phyloP scores from a whole-genome alignment of 768 basidiomycete genomes.

The Suillus weaverae region DNA sequence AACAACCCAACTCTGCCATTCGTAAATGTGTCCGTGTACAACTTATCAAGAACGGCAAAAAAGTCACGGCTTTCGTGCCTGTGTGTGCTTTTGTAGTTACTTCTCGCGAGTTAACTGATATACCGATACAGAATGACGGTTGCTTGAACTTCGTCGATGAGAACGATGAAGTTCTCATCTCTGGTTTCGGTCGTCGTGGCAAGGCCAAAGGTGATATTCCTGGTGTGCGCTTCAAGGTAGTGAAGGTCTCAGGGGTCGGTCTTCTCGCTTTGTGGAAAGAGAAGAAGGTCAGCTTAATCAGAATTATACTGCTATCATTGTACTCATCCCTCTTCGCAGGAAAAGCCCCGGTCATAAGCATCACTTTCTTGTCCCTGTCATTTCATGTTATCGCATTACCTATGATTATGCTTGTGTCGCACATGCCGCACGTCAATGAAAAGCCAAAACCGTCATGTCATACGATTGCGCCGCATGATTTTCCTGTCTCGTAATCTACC shows the following conservation, averaged over 20 bases:
- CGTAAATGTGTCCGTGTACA: conserved; percentile 99
- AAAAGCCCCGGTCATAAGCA: conserved; percentile 68
- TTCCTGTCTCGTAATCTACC: not conserved
- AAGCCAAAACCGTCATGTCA: not conserved
- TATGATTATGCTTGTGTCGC: conserved; percentile 32
- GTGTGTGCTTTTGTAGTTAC: conserved; percentile 47
- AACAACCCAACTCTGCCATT: conserved; percentile 99
- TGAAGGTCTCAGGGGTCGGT: conserved; percentile 99
- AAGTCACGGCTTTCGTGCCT: conserved; percentile 99
- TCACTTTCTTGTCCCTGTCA: conserved; percentile 5
- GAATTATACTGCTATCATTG: not conserved
- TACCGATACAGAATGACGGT: conserved; percentile 75
- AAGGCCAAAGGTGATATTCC: conserved; percentile 99
- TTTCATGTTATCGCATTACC: conserved; percentile 12
- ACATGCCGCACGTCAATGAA: conserved; percentile 23
- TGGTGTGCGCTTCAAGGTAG: conserved; percentile 99
- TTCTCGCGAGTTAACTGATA: conserved; percentile 3
- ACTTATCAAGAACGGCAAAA: conserved; percentile 99
- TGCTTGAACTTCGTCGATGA: conserved; percentile 99
- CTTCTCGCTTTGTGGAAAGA: conserved; percentile 98
- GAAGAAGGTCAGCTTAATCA: conserved; percentile 76
- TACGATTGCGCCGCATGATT: not conserved
- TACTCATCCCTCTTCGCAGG: conserved; percentile 39
- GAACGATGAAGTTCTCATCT: conserved; percentile 99
- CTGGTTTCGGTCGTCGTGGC: conserved; percentile 99